phyloP scores from a whole-genome alignment of 768 basidiomycete species.

The Tricholoma bakamatsutake region DNA sequence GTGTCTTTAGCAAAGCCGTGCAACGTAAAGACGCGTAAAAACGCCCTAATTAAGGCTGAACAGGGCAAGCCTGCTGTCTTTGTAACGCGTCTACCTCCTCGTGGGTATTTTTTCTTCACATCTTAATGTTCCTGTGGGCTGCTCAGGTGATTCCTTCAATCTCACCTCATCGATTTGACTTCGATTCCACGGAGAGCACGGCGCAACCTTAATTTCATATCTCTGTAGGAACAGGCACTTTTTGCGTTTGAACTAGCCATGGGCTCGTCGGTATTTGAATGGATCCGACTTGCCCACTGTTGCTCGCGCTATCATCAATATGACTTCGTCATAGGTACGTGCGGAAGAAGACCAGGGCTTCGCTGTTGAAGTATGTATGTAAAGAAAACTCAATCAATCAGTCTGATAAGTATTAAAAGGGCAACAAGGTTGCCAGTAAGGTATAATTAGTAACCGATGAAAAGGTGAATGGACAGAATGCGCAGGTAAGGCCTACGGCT shows the following conservation, averaged over 20 bases:
- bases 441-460: slow-evolving; percentile 1
- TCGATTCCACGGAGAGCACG: slow-evolving; percentile 19
- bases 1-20: neutral
- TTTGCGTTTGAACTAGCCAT: neutral
- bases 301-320: neutral
- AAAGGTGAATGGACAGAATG: neutral
- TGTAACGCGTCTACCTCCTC: slow-evolving; percentile 9
- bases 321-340: slow-evolving; percentile 1
- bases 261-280: neutral
- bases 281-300: neutral
- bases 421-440: neutral
- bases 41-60: slow-evolving; percentile 30
- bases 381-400: slow-evolving; percentile 3
- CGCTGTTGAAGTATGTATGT: neutral
- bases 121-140: slow-evolving; percentile 8
- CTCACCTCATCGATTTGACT: slow-evolving; percentile 21
- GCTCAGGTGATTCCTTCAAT: slow-evolving; percentile 16
- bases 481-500: neutral
- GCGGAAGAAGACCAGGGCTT: slow-evolving; percentile 1
- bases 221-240: neutral
- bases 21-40: slow-evolving; percentile 40
- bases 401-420: slow-evolving; percentile 1
- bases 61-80: slow-evolving; percentile 13
- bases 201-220: neutral
- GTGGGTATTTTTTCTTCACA: slow-evolving; percentile 6